Evolutionary conservation across 2,329 filamentous ascomycete species (phyloP), one percentile per base, ranked within the genome.

Genomic region (Daldinia sp.): DNA sequence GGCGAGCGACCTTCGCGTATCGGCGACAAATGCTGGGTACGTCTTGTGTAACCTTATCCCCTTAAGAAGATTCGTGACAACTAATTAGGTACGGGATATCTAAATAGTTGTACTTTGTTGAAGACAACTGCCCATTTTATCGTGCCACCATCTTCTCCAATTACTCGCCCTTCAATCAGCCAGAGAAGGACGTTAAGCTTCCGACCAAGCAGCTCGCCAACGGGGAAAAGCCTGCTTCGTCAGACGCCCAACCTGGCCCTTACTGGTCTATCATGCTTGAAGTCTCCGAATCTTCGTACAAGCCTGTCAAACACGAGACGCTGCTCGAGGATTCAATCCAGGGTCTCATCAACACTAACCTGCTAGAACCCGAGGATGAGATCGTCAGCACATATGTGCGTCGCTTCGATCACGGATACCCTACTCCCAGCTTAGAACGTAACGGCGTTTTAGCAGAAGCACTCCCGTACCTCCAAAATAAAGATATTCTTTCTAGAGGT

Each of bases 231-330:
- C 47, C 29, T 8, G 11, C 15, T 11, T 50, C 47, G 17, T 50
- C 47, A 5, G 29, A 29, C 21, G 25, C 47, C 13, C 27, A 34
- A 17, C 11, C 47, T 8, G 27, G 27, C 1, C 47, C 47, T 50
- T 50, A 50, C 15, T 50, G 47, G 47, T 50, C 47, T 17, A 32
- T 50, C 15, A 50, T 50, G 47, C 29, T 50, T 15, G 47, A 50
- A 23, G 47, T 50, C 17, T 50, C 47, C 3, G 47, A 50, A 21
- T 50, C 47, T 21, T 50, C 47, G 2, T 50, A 50, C 17, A 50
- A 50, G 10, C 47, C 47, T 1, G 47, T 50, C 3, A 50, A 50
- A 8, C 47, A 50, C 17, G 47, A 50, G 29, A 50, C 47, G 10
- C 9, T 50, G n/a, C 47, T 50, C 11, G 29, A 30, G n/a, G 47